Evolutionary conservation across 306 rosid species (phyloP).

Genomic region (Medicago lupulina): DNA sequence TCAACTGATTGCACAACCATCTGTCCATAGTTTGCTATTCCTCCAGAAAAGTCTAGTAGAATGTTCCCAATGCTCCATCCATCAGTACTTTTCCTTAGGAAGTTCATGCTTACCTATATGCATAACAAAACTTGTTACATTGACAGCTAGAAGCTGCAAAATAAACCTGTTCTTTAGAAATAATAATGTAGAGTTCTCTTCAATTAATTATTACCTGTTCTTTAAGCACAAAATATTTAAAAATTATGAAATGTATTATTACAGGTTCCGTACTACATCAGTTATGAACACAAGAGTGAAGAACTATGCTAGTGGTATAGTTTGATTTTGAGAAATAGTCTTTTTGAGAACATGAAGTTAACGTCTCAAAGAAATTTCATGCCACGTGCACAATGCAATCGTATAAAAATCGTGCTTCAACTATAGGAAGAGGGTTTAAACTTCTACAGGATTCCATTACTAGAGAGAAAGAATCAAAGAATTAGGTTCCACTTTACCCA

Average conservation of each 20-base stretch:
- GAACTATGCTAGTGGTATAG: conserved; percentile 6
- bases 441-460: conserved; percentile 7
- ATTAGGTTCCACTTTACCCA: conserved; percentile 8
- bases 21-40: conserved; percentile 66
- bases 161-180: conserved; percentile 7
- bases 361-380: neutral
- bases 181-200: conserved; percentile 7
- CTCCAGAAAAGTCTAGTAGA: conserved; percentile 83
- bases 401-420: conserved; percentile 24
- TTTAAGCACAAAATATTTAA: neutral
- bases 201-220: neutral
- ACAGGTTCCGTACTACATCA: conserved; percentile 16
- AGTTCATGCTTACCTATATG: conserved; percentile 52
- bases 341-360: neutral
- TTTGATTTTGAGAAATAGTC: conserved; percentile 11
- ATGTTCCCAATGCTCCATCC: conserved; percentile 93
- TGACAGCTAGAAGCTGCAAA: conserved; percentile 20
- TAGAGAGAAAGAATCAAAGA: conserved; percentile 12
- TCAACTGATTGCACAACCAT: conserved; percentile 91
- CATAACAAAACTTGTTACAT: conserved; percentile 37
- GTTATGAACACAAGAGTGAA: conserved; percentile 14
- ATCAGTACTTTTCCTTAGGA: conserved; percentile 70
- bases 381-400: conserved; percentile 2
- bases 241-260: conserved; percentile 7
- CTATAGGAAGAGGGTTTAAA: conserved; percentile 22